Percentiles rank a stretch among this genome's conserved stretches.
These are phyloP conservation scores for Fusarium siculi DNA, from an alignment of 2,329 filamentous ascomycete genomes.

Conservation along the genomic window DNA sequence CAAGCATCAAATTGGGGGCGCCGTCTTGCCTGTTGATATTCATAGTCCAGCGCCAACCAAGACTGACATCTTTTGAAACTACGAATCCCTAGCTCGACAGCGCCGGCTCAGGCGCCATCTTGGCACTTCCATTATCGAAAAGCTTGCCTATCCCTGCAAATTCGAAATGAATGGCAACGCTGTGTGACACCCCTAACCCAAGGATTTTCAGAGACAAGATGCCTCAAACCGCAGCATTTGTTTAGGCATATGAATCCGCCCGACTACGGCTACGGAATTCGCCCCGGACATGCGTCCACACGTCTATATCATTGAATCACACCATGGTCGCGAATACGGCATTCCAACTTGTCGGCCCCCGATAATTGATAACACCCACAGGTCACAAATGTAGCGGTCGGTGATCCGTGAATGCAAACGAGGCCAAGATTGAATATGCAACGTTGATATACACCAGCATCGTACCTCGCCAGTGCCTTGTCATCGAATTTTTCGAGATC, in stretches of 20 bases:
- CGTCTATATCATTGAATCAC: conserved; percentile 29
- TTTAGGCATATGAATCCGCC: conserved; percentile 26
- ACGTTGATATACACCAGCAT: background rate
- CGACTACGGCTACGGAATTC: conserved; percentile 24
- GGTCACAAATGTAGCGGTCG: conserved; percentile 14
- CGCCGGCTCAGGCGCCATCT: conserved; percentile 15
- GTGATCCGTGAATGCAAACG: conserved; percentile 9
- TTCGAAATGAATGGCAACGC: conserved; percentile 19
- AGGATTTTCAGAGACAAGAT: conserved; percentile 17
- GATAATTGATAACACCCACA: conserved; percentile 8
- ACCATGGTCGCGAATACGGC: conserved; percentile 27
- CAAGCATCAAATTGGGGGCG: conserved; percentile 30
- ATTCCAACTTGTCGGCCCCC: conserved; percentile 22
- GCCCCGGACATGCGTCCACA: conserved; percentile 34
- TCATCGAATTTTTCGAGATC: conserved; percentile 2
- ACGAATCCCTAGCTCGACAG: background rate
- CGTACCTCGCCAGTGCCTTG: background rate
- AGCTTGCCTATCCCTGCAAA: conserved; percentile 26
- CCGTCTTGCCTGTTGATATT: conserved; percentile 31
- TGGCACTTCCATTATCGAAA: conserved; percentile 31
- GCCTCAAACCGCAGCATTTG: conserved; percentile 20
- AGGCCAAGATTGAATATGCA: background rate
- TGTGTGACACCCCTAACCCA: conserved; percentile 31
- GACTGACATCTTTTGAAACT: conserved; percentile 14
- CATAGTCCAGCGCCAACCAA: conserved; percentile 13